phyloP scores from a whole-genome alignment of 1,284 basidiomycete species.

The Trametes pubescens region DNA sequence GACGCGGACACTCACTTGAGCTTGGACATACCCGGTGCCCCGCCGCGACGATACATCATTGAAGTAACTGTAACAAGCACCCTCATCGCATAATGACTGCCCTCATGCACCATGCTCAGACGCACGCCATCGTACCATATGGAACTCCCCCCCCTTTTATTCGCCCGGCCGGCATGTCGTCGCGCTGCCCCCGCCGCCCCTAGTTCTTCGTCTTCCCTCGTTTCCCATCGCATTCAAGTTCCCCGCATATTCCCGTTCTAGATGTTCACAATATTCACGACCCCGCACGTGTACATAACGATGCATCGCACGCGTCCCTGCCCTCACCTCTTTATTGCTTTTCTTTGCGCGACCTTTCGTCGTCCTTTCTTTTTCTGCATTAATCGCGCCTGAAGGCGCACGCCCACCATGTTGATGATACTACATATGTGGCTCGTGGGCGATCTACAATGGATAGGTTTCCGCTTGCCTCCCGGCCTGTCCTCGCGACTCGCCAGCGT shows the following conservation, averaged over 20 bases:
- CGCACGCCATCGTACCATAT: conserved; percentile 15
- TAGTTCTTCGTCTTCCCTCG: conserved; percentile 1
- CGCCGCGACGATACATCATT: conserved; percentile 16
- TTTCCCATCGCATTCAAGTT: neutral
- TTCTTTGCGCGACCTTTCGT: too few relatives aligned
- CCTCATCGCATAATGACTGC: conserved; percentile 18
- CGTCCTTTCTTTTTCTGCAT: neutral
- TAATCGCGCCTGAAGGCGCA: neutral
- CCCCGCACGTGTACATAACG: conserved; percentile 11
- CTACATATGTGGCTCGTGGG: conserved; percentile 7
- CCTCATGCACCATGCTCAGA: conserved; percentile 16
- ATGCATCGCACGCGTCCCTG: conserved; percentile 5
- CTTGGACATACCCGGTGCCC: conserved; percentile 24
- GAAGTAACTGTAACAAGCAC: conserved; percentile 16
- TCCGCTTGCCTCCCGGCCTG: conserved; percentile 23
- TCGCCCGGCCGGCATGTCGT: neutral
- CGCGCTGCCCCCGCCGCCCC: neutral
- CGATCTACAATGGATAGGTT: conserved; percentile 9
- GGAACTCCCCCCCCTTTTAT: conserved; percentile 1
- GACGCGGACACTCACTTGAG: conserved; percentile 24
- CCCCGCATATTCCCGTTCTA: neutral
- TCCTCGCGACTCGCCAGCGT: conserved; percentile 21
- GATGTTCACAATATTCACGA: conserved; percentile 3
- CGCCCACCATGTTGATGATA: conserved; percentile 8
- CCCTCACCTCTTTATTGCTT: conserved; percentile 8